Evolutionary conservation across 2,329 filamentous ascomycete species (phyloP).

Genomic region (Aspergillus sp.): DNA sequence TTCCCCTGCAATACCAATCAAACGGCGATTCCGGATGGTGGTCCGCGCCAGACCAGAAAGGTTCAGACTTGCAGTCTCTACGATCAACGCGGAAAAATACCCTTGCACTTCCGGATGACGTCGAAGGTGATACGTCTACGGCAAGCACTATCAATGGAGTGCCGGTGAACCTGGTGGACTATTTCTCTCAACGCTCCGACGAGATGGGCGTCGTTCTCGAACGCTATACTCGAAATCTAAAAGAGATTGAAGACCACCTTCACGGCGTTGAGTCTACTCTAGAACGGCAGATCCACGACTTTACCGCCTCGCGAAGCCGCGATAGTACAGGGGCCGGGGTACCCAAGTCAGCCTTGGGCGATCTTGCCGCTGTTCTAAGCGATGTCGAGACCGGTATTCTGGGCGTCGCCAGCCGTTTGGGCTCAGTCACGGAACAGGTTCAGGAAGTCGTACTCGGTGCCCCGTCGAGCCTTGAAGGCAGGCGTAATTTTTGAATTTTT

Average conservation of each 20-base stretch:
- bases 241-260: conserved; percentile 69
- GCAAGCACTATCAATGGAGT: conserved; percentile 55
- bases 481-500: conserved; percentile 25
- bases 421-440: conserved; percentile 63
- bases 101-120: conserved; percentile 52
- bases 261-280: conserved; percentile 65
- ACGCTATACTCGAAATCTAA: conserved; percentile 62
- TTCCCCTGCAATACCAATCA: conserved; percentile 68
- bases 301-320: conserved; percentile 48
- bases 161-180: conserved; percentile 64
- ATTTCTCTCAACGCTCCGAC: conserved; percentile 66
- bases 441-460: conserved; percentile 59
- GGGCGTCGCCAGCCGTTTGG: conserved; percentile 65
- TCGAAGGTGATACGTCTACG: conserved; percentile 44
- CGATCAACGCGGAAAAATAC: conserved; percentile 49
- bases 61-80: conserved; percentile 43
- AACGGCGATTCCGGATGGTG: conserved; percentile 45
- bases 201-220: conserved; percentile 64
- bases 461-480: conserved; percentile 32
- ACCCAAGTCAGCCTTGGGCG: conserved; percentile 49
- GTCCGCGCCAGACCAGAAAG: conserved; percentile 44
- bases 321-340: conserved; percentile 47
- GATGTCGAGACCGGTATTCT: conserved; percentile 70
- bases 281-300: conserved; percentile 63
- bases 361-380: conserved; percentile 62